Evolutionary conservation across 192 early-diverging fungal genomes (phyloP).

Genomic region (Rhizophagus clarus): DNA sequence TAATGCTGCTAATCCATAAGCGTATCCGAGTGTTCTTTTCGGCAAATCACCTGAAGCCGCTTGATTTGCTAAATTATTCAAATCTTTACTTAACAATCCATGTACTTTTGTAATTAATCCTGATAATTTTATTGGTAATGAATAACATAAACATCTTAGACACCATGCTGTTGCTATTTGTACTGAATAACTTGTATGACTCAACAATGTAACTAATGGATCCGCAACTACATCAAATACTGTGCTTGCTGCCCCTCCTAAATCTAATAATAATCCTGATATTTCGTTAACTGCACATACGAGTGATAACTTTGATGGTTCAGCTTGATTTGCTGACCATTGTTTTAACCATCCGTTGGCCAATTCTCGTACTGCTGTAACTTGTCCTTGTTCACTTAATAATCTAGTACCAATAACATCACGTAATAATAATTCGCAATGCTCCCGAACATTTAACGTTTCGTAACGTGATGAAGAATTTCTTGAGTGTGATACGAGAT

Average conservation of each 20-base stretch:
- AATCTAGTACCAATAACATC: constrained; percentile 75
- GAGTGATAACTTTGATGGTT: constrained; percentile 61
- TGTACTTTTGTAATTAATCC: constrained; percentile 66
- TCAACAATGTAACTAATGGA: constrained; percentile 68
- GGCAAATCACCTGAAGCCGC: constrained; percentile 45
- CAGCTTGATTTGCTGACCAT: constrained; percentile 53
- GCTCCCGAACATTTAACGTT: constrained; percentile 58
- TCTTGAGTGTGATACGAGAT: constrained; percentile 57
- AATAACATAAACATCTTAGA: constrained; percentile 66
- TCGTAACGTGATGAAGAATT: constrained; percentile 56
- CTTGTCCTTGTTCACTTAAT: constrained; percentile 79
- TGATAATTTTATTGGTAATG: constrained; percentile 65
- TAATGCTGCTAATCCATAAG: constrained; percentile 65
- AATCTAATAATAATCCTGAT: constrained; percentile 68
- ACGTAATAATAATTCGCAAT: constrained; percentile 66
- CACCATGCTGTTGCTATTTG: constrained; percentile 75
- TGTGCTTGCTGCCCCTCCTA: constrained; percentile 70
- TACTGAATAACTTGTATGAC: constrained; percentile 69
- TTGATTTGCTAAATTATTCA: constrained; percentile 60
- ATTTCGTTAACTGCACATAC: constrained; percentile 76
- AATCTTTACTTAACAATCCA: constrained; percentile 70
- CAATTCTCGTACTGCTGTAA: constrained; percentile 65
- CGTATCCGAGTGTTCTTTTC: constrained; percentile 62
- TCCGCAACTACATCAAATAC: constrained; percentile 69
- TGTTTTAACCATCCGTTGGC: constrained; percentile 60